A percentile compares a stretch with the other conserved stretches of the same genome.
These are phyloP conservation scores for Pestalotiopsis sp. DNA, from an alignment of 2,329 filamentous ascomycete genomes.

Conservation along the genomic window DNA sequence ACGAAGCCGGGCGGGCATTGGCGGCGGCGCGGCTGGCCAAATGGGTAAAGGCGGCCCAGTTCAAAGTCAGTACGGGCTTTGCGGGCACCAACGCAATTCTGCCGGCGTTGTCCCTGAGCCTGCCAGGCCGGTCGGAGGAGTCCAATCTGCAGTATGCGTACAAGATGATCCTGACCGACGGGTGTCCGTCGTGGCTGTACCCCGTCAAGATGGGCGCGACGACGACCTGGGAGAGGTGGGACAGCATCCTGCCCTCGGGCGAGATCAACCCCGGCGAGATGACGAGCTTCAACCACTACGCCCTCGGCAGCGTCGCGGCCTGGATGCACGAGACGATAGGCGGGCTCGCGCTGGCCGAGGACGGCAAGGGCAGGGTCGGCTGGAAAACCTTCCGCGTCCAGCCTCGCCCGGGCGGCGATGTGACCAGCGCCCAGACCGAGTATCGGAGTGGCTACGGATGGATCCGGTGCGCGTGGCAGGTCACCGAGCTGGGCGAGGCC, in stretches of 20 bases:
- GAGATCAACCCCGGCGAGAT: slow-evolving; percentile 35
- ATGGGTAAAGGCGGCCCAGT: slow-evolving; percentile 12
- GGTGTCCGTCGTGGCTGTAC: slow-evolving; percentile 37
- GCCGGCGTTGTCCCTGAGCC: slow-evolving; percentile 3
- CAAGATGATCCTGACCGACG: slow-evolving; percentile 35
- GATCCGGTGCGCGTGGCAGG: not conserved
- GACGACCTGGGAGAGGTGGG: slow-evolving; percentile 41
- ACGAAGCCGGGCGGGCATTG: not conserved
- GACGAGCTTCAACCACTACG: slow-evolving; percentile 41
- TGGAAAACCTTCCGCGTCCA: slow-evolving; percentile 18
- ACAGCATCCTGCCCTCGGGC: slow-evolving; percentile 34
- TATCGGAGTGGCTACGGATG: slow-evolving; percentile 9
- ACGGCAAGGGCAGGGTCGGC: slow-evolving; percentile 14
- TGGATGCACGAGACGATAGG: slow-evolving; percentile 36
- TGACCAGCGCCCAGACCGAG: slow-evolving; percentile 1
- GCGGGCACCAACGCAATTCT: slow-evolving; percentile 23
- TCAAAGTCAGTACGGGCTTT: slow-evolving; percentile 23
- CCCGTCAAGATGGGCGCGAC: slow-evolving; percentile 37
- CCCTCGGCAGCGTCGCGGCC: slow-evolving; percentile 36
- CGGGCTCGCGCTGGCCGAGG: slow-evolving; percentile 23
- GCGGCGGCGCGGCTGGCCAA: slow-evolving; percentile 13
- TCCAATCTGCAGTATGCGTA: slow-evolving; percentile 21
- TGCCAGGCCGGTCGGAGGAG: not conserved
- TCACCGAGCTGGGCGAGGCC: not conserved
- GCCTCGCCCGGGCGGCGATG: slow-evolving; percentile 7